These are phyloP conservation scores for Plasmodium billcollinsi DNA, from an alignment of 169 alveolate genomes.

Conservation along the genomic window DNA sequence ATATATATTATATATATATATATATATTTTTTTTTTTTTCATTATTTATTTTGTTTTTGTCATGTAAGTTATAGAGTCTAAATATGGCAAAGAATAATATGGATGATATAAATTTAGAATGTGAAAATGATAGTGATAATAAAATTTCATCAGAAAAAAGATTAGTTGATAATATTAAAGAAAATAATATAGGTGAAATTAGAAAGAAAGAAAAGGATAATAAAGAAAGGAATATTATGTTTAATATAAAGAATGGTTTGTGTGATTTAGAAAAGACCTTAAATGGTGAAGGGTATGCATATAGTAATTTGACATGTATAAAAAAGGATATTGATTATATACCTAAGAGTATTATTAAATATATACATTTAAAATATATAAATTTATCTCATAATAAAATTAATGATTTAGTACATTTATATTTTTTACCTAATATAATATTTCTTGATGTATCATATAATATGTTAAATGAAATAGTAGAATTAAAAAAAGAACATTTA, in stretches of 20 bases:
- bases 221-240: constrained; percentile 4
- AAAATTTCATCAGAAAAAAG: too few species aligned
- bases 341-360: constrained; percentile 38
- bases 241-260: constrained; percentile 34
- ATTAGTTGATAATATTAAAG: neutral
- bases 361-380: constrained; percentile 52
- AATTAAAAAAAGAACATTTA: neutral
- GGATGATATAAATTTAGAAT: neutral
- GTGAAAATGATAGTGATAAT: neutral
- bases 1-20: neutral
- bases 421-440: constrained; percentile 8
- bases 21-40: neutral
- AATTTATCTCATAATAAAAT: constrained; percentile 65
- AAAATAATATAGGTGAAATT: neutral
- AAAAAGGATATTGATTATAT: constrained; percentile 23
- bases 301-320: constrained; percentile 39
- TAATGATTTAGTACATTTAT: constrained; percentile 19
- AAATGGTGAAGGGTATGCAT: constrained; percentile 64
- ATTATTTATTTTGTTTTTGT: too few species aligned
- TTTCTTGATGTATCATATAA: constrained; percentile 58
- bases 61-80: too few species aligned
- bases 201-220: constrained; percentile 4
- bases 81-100: too few species aligned
- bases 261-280: constrained; percentile 40
- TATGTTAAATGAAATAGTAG: constrained; percentile 16